phyloP scores from a whole-genome alignment of 805 yeast genomes.

The Metschnikowia picachoensis region DNA sequence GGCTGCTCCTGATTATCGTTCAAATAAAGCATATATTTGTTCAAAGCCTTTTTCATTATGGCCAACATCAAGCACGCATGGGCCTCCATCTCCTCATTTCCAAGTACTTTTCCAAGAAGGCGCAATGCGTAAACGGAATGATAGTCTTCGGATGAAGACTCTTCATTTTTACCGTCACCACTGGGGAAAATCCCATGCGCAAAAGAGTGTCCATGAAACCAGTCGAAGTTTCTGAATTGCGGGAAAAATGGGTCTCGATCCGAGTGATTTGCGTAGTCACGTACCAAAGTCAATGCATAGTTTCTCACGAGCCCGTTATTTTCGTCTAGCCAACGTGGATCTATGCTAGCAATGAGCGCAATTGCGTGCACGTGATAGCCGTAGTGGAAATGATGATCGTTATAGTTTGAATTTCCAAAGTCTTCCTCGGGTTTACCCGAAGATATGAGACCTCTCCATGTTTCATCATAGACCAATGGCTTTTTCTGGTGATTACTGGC shows the following conservation, averaged over 20 bases:
- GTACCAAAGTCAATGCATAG: conserved; percentile 56
- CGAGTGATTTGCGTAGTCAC: conserved; percentile 65
- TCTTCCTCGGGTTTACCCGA: conserved; percentile 63
- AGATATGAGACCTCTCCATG: conserved; percentile 77
- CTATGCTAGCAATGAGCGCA: conserved; percentile 63
- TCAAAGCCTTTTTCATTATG: conserved; percentile 51
- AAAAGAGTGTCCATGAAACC: conserved; percentile 77
- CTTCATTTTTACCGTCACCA: conserved; percentile 77
- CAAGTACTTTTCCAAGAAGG: conserved; percentile 56
- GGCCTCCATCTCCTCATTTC: conserved; percentile 48
- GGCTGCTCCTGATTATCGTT: conserved; percentile 58
- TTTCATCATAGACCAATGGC: conserved; percentile 75
- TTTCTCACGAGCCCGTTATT: conserved; percentile 33
- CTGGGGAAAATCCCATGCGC: conserved; percentile 68
- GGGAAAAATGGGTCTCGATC: conserved; percentile 57
- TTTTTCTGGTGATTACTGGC: conserved; percentile 61
- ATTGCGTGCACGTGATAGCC: conserved; percentile 72
- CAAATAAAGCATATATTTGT: conserved; percentile 50
- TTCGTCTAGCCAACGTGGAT: conserved; percentile 34
- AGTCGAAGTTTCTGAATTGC: conserved; percentile 64
- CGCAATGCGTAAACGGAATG: conserved; percentile 67
- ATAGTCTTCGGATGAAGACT: conserved; percentile 71
- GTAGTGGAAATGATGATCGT: conserved; percentile 76
- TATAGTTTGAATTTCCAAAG: conserved; percentile 67
- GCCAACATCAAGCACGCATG: conserved; percentile 61